These are phyloP conservation scores for Thelonectria rubi DNA, from an alignment of 2,329 filamentous ascomycete species.

Conservation along the genomic window DNA sequence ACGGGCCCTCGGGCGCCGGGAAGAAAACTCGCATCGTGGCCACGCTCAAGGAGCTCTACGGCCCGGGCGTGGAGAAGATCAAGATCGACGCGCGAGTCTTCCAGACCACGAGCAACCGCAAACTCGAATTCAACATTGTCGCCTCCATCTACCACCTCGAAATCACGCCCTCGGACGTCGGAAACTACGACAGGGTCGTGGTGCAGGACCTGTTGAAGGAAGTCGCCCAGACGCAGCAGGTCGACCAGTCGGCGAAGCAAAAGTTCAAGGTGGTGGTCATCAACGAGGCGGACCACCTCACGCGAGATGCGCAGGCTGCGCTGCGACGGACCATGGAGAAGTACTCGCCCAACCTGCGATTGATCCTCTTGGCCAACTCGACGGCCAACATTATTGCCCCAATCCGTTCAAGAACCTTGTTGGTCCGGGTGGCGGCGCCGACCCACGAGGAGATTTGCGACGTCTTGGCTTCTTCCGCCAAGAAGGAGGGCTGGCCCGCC, in stretches of 20 bases:
- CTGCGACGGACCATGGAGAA: conserved; percentile 98
- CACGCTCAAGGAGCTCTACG: conserved; percentile 93
- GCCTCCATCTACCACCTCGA: conserved; percentile 97
- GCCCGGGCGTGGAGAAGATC: conserved; percentile 98
- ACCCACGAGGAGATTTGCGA: conserved; percentile 84
- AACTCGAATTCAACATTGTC: conserved; percentile 99
- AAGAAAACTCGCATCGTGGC: conserved; percentile 98
- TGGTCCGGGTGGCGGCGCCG: conserved; percentile 91
- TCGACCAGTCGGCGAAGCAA: conserved; percentile 90
- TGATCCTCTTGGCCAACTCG: conserved; percentile 94
- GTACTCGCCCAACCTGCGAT: conserved; percentile 91
- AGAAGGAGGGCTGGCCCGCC: conserved; percentile 85
- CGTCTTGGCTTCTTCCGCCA: conserved; percentile 75
- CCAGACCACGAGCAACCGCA: conserved; percentile 93
- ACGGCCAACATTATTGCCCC: conserved; percentile 99
- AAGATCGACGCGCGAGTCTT: conserved; percentile 98
- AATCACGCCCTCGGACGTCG: conserved; percentile 96
- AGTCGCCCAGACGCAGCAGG: conserved; percentile 97
- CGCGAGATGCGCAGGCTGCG: conserved; percentile 93
- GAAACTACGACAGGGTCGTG: conserved; percentile 94
- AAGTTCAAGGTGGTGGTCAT: conserved; percentile 99
- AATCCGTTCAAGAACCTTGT: conserved; percentile 88
- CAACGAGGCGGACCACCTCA: conserved; percentile 96
- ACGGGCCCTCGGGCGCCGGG: conserved; percentile 93
- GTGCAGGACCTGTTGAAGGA: conserved; percentile 96